phyloP scores from a whole-genome alignment of 2,329 filamentous ascomycete genomes.

The Fusarium sp. region DNA sequence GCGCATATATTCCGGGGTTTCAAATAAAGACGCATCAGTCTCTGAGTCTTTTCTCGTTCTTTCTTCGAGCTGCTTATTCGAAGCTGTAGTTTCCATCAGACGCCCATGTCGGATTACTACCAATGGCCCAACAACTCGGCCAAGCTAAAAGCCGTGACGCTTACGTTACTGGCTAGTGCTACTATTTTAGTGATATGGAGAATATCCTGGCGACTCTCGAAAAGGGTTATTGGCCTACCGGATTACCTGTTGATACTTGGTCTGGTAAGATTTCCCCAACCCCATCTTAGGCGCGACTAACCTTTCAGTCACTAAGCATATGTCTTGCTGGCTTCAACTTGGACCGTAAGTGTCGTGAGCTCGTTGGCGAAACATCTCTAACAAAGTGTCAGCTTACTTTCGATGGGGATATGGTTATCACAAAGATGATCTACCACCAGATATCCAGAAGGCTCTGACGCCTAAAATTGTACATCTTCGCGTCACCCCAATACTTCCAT shows the following conservation, averaged over 20 bases:
- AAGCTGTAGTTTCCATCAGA: neutral
- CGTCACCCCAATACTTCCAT: fast-evolving
- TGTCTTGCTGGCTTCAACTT: constrained; percentile 1
- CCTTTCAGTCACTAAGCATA: neutral
- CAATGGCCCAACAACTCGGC: neutral
- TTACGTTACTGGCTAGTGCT: neutral
- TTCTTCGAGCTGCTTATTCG: neutral
- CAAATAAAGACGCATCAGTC: neutral
- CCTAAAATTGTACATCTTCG: neutral
- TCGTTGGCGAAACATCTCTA: neutral
- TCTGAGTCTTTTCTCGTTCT: neutral
- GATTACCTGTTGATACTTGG: neutral
- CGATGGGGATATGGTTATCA: constrained; percentile 5
- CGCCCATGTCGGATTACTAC: neutral
- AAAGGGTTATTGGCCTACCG: neutral
- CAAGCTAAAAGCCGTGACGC: neutral
- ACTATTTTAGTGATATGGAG: neutral
- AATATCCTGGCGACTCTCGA: neutral
- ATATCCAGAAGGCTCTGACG: neutral
- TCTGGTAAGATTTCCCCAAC: neutral
- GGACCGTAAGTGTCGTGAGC: neutral
- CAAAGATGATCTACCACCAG: neutral
- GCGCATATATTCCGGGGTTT: neutral
- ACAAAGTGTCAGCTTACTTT: neutral
- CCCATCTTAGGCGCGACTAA: neutral